Evolutionary conservation across 2,329 filamentous ascomycete genomes (phyloP).

Genomic region (Curvularia hawaiiensis): DNA sequence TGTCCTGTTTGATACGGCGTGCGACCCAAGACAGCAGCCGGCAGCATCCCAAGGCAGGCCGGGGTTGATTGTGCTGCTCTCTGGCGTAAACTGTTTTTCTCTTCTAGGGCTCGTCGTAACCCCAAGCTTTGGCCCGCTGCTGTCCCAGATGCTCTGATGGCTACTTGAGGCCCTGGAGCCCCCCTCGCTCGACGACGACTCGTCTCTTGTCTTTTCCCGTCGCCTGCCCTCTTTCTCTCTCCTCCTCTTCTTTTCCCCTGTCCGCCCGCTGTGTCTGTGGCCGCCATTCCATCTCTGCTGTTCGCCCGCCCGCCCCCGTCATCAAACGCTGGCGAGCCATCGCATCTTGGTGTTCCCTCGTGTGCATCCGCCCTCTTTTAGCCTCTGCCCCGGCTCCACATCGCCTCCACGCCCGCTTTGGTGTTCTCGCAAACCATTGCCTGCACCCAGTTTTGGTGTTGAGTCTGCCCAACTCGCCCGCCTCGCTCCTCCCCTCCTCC

Average conservation of each 20-base stretch:
- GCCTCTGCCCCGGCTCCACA: conserved; percentile 21
- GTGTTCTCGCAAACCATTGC: conserved; percentile 41
- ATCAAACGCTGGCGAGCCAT: conserved; percentile 35
- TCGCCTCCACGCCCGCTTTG: conserved; percentile 38
- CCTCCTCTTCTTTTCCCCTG: conserved; percentile 28
- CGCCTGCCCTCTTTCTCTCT: conserved; percentile 15
- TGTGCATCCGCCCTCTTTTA: conserved; percentile 31
- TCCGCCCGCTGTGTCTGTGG: conserved; percentile 21
- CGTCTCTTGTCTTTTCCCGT: conserved; percentile 30
- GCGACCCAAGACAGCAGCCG: conserved; percentile 16
- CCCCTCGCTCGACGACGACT: conserved; percentile 20
- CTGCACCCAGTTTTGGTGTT: conserved; percentile 41
- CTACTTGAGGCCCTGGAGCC: conserved; percentile 30
- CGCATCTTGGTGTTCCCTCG: conserved; percentile 37
- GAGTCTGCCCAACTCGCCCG: conserved; percentile 30
- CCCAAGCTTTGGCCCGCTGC: conserved; percentile 39
- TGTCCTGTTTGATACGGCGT: conserved; percentile 18
- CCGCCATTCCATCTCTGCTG: conserved; percentile 34
- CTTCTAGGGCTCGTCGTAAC: conserved; percentile 40
- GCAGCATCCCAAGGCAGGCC: conserved; percentile 6
- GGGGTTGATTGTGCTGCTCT: conserved; percentile 27
- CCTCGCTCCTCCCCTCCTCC: conserved; percentile 13
- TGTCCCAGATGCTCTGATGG: conserved; percentile 42
- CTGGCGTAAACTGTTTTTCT: conserved; percentile 40
- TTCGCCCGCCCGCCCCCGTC: conserved; percentile 27